Conservation (phyloP, 306 rosid genomes). For the Bauhinia variegata region DNA sequence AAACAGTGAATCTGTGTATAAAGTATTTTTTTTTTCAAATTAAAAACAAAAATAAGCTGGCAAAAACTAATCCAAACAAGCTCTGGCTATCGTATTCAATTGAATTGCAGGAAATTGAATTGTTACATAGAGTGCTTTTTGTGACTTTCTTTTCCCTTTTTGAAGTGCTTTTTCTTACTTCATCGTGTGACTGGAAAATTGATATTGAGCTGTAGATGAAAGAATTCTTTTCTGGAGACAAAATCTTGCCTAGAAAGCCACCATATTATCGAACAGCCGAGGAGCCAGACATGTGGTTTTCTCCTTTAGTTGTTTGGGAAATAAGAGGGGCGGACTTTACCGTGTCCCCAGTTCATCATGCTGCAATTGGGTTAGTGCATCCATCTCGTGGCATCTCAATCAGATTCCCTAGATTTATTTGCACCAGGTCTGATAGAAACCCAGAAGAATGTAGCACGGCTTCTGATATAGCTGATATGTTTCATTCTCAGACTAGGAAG, state of each 20-base stretch:
- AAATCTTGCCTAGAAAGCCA: conserved; percentile 68
- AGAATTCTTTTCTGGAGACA: conserved; percentile 67
- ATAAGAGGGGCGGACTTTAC: conserved; percentile 90
- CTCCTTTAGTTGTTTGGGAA: conserved; percentile 77
- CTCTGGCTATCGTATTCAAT: too few relatives aligned
- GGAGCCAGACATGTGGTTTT: conserved; percentile 78
- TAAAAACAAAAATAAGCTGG: too few relatives aligned
- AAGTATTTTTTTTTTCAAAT: too few relatives aligned
- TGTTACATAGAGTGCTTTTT: too few relatives aligned
- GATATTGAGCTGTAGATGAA: conserved; percentile 70
- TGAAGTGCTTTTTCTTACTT: not conserved
- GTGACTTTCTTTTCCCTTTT: conserved; percentile 7
- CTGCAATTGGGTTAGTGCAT: conserved; percentile 81
- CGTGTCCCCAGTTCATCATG: conserved; percentile 86
- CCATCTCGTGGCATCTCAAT: conserved; percentile 88
- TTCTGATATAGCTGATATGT: conserved; percentile 74
- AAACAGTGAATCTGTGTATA: too few relatives aligned
- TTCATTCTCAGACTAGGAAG: conserved; percentile 76
- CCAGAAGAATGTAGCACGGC: conserved; percentile 87
- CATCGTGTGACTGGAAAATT: conserved; percentile 25
- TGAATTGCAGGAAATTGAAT: not conserved
- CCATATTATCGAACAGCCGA: conserved; percentile 81
- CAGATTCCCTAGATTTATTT: conserved; percentile 77
- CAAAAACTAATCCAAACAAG: too few relatives aligned
- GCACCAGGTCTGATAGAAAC: conserved; percentile 59